Evolutionary conservation across 805 yeast genomes (phyloP).

Genomic region (Groenewaldozyma tartarivorans): DNA sequence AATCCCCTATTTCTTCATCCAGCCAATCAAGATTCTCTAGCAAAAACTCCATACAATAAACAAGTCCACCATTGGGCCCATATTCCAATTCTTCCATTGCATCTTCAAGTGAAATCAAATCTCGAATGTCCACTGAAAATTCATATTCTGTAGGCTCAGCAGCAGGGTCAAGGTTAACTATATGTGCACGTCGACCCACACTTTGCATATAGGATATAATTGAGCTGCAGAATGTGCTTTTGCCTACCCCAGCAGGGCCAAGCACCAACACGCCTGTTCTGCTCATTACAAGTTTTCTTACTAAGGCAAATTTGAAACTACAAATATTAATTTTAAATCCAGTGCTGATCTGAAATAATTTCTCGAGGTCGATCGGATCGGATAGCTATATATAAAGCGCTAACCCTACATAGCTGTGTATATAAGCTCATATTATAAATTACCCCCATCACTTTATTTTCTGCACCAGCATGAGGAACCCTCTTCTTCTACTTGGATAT

Average conservation of each 20-base stretch:
- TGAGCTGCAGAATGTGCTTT: slow-evolving; percentile 84
- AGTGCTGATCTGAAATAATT: no score
- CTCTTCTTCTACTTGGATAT: slow-evolving; percentile 61
- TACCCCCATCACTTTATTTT: no score
- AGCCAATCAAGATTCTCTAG: slow-evolving; percentile 91
- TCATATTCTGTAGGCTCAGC: slow-evolving; percentile 90
- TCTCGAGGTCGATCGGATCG: no score
- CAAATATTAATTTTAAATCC: no score
- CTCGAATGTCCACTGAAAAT: slow-evolving; percentile 86
- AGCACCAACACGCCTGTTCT: slow-evolving; percentile 87
- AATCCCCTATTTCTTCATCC: slow-evolving; percentile 95
- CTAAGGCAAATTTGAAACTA: no score
- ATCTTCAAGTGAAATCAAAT: slow-evolving; percentile 80
- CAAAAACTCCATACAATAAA: slow-evolving; percentile 86
- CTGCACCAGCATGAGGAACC: slow-evolving; percentile 68
- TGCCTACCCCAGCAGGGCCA: slow-evolving; percentile 98
- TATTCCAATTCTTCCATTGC: slow-evolving; percentile 89
- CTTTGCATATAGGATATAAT: slow-evolving; percentile 81
- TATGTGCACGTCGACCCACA: slow-evolving; percentile 85
- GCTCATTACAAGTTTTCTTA: no score
- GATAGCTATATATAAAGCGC: no score
- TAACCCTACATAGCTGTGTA: no score
- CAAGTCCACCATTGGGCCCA: slow-evolving; percentile 92
- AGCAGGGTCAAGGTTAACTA: slow-evolving; percentile 94
- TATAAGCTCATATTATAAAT: no score